Base-by-base conservation (phyloP, 805 yeast genomes). In the Maudiozyma barnettii region DNA sequence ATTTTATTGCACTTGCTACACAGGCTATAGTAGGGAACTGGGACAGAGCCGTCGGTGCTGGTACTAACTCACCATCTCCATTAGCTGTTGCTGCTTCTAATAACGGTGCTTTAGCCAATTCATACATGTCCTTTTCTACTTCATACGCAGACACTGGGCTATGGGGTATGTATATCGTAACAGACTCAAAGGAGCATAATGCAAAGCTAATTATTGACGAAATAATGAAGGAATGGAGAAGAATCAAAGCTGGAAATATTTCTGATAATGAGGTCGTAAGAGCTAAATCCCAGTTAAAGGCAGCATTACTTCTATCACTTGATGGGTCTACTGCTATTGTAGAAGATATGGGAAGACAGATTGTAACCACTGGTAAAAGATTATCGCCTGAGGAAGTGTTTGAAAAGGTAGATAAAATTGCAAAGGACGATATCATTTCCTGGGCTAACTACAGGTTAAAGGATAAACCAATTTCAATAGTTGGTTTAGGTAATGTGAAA, bases 21-120 rank as follows among this genome's bases (percentile, higher is more conserved):
- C 97, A 93, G 70, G 96, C 98, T 10, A 84, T 93, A 49, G 83
- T 93, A 41, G 99, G 99, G 36, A 86, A 89, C 59, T 93, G 98
- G 98, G 98, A 93, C 66, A 80, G 99, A 61, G 82, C 96, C 6
- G 70, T 84, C 50, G 95, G 96, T 33, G 73, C 85, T 10, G 93
- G 91, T 35, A 76, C 84, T 29, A 81, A 84, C 63, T 80, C 90
- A 21, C 95, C 96, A 21, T 84, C 96, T 3, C 88, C 89, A 44
- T 73, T 93, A 47, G 87, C 95, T 0, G 66, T 71, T 44, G 77
- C 79, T 26, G 65, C 61, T 0, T 77, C 79, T 1, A 76, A 80
- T 50, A 74, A 74, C 51, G 72, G 71, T 16, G 70, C 76, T 16
- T 70, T 89, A 49, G 96, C 97, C 47, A 93, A 93, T 69, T 85